A percentile compares a stretch with the other conserved stretches of the same genome.
phyloP scores from a whole-genome alignment of 148 eudicot species.

The Euryodendron excelsum region DNA sequence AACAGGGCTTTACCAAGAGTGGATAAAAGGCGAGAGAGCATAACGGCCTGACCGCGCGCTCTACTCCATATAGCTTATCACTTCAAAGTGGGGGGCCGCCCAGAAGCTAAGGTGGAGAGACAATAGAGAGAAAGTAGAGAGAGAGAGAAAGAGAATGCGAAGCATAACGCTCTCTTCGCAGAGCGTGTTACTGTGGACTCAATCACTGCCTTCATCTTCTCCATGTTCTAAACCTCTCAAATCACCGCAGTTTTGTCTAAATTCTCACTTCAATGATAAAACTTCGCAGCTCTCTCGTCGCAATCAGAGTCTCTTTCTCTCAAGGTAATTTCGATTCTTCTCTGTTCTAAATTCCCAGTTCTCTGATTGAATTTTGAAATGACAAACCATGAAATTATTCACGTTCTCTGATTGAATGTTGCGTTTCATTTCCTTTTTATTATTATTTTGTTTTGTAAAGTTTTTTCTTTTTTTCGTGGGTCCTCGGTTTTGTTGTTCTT shows the following conservation, averaged over 20 bases:
- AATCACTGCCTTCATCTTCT: conserved; percentile 4
- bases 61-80: background rate
- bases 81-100: background rate
- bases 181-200: conserved; percentile 4
- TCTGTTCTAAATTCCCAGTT: background rate
- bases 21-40: too few species aligned
- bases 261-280: background rate
- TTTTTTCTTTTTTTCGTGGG: too few species aligned
- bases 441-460: background rate
- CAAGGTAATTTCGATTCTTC: background rate
- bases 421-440: too few species aligned
- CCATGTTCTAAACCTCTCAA: conserved; percentile 14
- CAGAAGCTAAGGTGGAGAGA: background rate
- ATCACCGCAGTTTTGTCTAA: background rate
- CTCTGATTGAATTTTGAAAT: background rate
- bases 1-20: too few species aligned
- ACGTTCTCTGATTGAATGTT: too few species aligned
- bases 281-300: background rate
- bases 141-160: conserved; percentile 17
- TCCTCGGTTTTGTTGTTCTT: background rate
- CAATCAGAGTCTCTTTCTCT: background rate
- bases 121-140: conserved; percentile 8
- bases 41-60: background rate
- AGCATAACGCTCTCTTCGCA: conserved; percentile 18
- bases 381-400: too few species aligned